A percentile compares a stretch with the other conserved stretches of the same genome.
These are phyloP conservation scores for Ophiostoma fasciatum DNA, from an alignment of 2,329 filamentous ascomycete species.

Conservation along the genomic window DNA sequence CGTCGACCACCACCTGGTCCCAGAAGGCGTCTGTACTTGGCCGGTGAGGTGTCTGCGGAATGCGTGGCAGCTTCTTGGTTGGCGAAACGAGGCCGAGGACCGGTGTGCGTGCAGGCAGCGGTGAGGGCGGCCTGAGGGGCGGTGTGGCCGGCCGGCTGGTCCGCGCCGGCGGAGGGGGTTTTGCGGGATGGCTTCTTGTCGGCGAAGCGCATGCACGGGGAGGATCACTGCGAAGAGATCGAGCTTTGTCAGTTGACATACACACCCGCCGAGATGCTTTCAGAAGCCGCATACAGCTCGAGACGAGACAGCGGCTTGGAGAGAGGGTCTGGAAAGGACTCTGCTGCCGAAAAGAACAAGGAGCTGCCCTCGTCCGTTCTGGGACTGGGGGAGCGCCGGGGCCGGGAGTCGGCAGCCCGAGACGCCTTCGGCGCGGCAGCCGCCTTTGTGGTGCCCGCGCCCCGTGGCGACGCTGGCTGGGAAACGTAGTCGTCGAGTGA, in stretches of 20 bases:
- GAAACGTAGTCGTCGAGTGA: slow-evolving; percentile 4
- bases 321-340: slow-evolving; percentile 1
- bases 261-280: too few relatives aligned
- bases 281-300: too few relatives aligned
- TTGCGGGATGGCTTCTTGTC: not conserved
- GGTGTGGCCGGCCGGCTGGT: slow-evolving; percentile 10
- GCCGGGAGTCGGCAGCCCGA: too few relatives aligned
- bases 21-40: slow-evolving; percentile 44
- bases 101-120: too few relatives aligned
- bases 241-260: too few relatives aligned
- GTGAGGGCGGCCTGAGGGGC: slow-evolving; percentile 9
- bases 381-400: not conserved
- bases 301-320: not conserved
- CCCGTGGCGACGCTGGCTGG: too few relatives aligned
- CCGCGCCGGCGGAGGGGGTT: not conserved
- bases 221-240: too few relatives aligned
- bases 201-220: too few relatives aligned
- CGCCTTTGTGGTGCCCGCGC: too few relatives aligned
- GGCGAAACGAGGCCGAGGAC: slow-evolving; percentile 20
- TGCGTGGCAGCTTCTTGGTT: slow-evolving; percentile 22
- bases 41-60: slow-evolving; percentile 39
- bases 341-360: slow-evolving; percentile 11
- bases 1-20: slow-evolving; percentile 41
- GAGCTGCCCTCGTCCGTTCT: slow-evolving; percentile 9
- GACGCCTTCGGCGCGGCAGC: too few relatives aligned